These are phyloP conservation scores for Russula ochroleuca DNA, from an alignment of 768 basidiomycete genomes.

Conservation along the genomic window DNA sequence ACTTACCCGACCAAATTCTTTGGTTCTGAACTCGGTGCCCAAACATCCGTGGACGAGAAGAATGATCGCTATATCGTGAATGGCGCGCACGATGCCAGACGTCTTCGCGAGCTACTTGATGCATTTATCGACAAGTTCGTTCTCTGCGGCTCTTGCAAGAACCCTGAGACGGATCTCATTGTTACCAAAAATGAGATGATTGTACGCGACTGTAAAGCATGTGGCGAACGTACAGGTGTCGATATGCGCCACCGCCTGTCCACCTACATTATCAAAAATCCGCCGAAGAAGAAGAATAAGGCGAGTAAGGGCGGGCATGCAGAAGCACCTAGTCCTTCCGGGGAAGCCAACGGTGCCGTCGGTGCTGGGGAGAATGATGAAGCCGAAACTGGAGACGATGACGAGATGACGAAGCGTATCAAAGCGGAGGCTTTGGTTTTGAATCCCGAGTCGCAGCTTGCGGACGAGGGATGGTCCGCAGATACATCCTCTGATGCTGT, in stretches of 20 bases:
- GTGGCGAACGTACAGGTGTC: conserved; percentile 84
- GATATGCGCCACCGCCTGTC: conserved; percentile 97
- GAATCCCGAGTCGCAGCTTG: conserved; percentile 54
- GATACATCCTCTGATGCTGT: conserved; percentile 90
- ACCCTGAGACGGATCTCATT: conserved; percentile 95
- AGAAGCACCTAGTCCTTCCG: conserved; percentile 44
- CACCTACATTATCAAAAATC: conserved; percentile 96
- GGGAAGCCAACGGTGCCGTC: conserved; percentile 37
- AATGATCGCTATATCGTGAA: conserved; percentile 99
- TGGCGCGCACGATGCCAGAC: conserved; percentile 87
- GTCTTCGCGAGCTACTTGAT: conserved; percentile 93
- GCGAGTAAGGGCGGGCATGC: conserved; percentile 50
- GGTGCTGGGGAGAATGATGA: conserved; percentile 42
- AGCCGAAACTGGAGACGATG: conserved; percentile 60
- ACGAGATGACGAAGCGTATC: conserved; percentile 86
- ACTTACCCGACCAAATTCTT: conserved; percentile 99
- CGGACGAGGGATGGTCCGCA: conserved; percentile 83
- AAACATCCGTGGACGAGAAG: conserved; percentile 94
- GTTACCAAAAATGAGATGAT: conserved; percentile 88
- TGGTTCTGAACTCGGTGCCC: conserved; percentile 96
- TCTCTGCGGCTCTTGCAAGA: conserved; percentile 96
- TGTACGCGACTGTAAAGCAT: conserved; percentile 96
- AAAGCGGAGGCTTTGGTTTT: conserved; percentile 83
- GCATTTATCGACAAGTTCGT: conserved; percentile 98
- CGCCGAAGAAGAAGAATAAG: conserved; percentile 84